Conservation (phyloP, 2,329 filamentous ascomycete genomes). For the Colletotrichum coccodes region DNA sequence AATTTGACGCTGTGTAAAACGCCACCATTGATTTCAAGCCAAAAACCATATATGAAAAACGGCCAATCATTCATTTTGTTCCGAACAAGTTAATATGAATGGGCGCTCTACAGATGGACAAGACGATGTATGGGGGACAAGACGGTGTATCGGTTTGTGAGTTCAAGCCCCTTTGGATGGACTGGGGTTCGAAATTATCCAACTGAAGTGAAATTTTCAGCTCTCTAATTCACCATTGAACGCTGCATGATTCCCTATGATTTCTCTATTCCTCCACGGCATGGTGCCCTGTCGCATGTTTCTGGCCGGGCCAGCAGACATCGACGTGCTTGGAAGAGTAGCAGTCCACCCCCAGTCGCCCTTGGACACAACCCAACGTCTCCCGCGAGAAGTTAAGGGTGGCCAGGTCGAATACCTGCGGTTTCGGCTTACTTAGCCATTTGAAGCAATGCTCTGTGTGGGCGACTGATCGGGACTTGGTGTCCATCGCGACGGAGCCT, state of each 20-base stretch:
- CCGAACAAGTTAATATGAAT: too few species aligned
- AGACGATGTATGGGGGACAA: too few species aligned
- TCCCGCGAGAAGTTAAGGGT: neutral
- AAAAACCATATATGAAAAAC: neutral
- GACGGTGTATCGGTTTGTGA: too few species aligned
- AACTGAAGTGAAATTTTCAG: too few species aligned
- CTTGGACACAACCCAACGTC: neutral
- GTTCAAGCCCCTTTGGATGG: too few species aligned
- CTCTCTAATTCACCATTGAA: too few species aligned
- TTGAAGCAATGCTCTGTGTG: neutral
- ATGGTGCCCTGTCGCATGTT: neutral
- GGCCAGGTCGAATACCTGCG: neutral
- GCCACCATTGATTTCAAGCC: neutral
- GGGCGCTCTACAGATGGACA: too few species aligned
- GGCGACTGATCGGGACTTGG: neutral
- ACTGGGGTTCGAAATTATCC: too few species aligned
- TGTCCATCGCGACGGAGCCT: neutral
- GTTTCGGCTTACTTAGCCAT: neutral
- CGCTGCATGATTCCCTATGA: too few species aligned
- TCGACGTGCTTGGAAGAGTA: neutral
- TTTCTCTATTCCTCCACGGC: neutral
- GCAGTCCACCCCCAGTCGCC: neutral
- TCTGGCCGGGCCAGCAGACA: neutral
- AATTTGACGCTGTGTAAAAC: neutral
- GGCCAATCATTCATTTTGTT: too few species aligned